phyloP scores from a whole-genome alignment of 768 basidiomycete genomes.

The Dendrothele bispora region DNA sequence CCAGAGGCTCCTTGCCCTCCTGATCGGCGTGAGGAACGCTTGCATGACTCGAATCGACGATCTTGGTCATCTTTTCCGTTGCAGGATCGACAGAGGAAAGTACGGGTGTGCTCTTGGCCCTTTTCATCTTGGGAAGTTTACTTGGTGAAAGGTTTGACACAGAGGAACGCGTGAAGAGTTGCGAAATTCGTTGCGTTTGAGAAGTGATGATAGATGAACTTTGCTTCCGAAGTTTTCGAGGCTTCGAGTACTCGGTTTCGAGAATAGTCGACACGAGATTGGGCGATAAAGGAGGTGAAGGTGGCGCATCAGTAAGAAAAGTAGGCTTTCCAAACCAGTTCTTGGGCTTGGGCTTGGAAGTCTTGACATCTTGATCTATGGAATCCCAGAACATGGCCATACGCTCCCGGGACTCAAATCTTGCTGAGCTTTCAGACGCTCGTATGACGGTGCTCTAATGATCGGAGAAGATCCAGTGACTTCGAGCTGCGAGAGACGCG shows the following conservation, averaged over 20 bases:
- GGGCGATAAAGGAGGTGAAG: neutral
- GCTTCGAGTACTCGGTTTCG: neutral
- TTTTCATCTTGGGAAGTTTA: conserved; percentile 4
- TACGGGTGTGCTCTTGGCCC: conserved; percentile 4
- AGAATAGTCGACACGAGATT: neutral
- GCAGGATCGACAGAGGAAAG: neutral
- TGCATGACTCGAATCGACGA: too few relatives aligned
- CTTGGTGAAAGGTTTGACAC: neutral
- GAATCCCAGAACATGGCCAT: conserved; percentile 8
- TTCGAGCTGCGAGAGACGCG: neutral
- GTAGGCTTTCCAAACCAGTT: neutral
- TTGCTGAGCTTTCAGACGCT: too few relatives aligned
- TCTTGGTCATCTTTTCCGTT: too few relatives aligned
- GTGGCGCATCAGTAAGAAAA: neutral
- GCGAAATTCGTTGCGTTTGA: conserved; percentile 2
- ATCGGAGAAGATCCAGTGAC: too few relatives aligned
- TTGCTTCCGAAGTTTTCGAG: conserved; percentile 5
- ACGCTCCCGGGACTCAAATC: too few relatives aligned
- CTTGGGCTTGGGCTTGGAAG: neutral
- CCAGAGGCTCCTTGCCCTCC: neutral
- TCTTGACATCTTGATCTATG: conserved; percentile 3
- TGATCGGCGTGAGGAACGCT: conserved; percentile 1
- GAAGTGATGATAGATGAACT: neutral
- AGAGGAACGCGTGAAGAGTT: neutral
- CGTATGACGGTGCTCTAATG: too few relatives aligned